Evolutionary conservation across 371 early-diverging fungal genomes (phyloP), one percentile per base, ranked within the genome.

Genomic region (Actinomortierella wolfii): DNA sequence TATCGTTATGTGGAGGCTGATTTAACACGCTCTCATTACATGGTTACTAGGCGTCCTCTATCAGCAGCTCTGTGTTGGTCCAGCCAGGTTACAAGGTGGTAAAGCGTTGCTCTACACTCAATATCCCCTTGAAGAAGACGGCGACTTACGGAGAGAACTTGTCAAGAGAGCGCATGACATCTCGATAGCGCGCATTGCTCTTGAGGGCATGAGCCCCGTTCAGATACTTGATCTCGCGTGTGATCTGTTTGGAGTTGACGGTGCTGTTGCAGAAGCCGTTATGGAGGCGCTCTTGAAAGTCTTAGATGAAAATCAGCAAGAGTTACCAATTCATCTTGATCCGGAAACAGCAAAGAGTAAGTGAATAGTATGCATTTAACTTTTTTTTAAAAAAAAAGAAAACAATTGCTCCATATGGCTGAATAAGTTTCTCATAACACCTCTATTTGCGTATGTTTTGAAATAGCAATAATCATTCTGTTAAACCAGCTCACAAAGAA

Each of bases 191-290:
- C 39, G 52, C 21, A 59, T 52, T 2, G 62, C 62, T 1, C 28
- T 66, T 40, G 73, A 73, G 28, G 73, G 73, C 17, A 3, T 73
- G 53, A 51, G 21, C 14, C 28, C 59, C 4, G 63, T 73, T 2
- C 59, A 73, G n/a, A 56, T 56, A 15, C 45, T 73, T 11, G 67
- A 62, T 13, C 26, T 66, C 4, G 39, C 58, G 28, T 58, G 49
- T n/a, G 57, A 62, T 13, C 52, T 58, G 1, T 66, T 62, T 53
- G 73, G 73, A 18, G 43, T 62, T 7, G 54, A 59, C 21, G 7
- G 56, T 34, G 47, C 56, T 25, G 59, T 26, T 9, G 67, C 73
- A 1, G 56, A 73, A 42, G 28, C 66, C 17, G 56, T 66, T 6
- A 63, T 66, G 20, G 56, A 53, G 18, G 53, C 53, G 0, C 56